These are phyloP conservation scores for Friedmanniomyces simplex DNA, from an alignment of 495 filamentous ascomycete genomes.

Conservation along the genomic window DNA sequence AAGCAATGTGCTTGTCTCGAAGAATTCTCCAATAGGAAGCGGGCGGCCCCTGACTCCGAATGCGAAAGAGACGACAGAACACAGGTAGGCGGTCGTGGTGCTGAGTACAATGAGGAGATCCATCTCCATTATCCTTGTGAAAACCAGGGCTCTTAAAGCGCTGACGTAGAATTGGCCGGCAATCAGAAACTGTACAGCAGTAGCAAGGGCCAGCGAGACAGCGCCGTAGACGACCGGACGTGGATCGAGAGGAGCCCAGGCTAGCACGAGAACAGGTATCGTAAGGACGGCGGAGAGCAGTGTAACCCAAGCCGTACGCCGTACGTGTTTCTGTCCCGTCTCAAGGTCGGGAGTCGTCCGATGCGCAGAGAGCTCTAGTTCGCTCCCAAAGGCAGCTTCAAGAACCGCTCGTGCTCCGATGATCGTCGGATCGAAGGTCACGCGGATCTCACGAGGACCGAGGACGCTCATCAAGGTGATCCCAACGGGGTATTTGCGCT, in stretches of 20 bases:
- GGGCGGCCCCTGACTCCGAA: constrained; percentile 39
- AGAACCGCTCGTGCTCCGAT: constrained; percentile 50
- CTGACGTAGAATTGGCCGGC: constrained; percentile 59
- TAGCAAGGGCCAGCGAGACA: constrained; percentile 53
- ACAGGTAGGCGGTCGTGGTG: constrained; percentile 64
- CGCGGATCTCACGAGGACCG: constrained; percentile 38
- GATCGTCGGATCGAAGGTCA: constrained; percentile 45
- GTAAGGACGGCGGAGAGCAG: constrained; percentile 51
- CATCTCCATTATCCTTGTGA: constrained; percentile 60
- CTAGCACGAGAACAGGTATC: constrained; percentile 60
- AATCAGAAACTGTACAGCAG: constrained; percentile 53
- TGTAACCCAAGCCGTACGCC: constrained; percentile 47
- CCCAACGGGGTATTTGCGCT: constrained; percentile 5
- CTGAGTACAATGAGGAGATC: constrained; percentile 66
- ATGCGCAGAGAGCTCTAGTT: constrained; percentile 38
- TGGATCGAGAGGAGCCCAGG: constrained; percentile 54
- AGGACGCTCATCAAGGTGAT: constrained; percentile 21
- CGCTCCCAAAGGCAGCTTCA: constrained; percentile 30
- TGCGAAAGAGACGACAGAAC: constrained; percentile 59
- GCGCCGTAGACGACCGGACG: constrained; percentile 40
- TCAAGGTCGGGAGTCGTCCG: constrained; percentile 37
- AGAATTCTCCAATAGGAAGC: constrained; percentile 53
- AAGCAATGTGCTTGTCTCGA: constrained; percentile 70
- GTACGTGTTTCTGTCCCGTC: constrained; percentile 51
- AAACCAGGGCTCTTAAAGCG: constrained; percentile 53